These are phyloP conservation scores for Scheffersomyces illinoinensis DNA, from an alignment of 1,139 yeast species.

Conservation along the genomic window DNA sequence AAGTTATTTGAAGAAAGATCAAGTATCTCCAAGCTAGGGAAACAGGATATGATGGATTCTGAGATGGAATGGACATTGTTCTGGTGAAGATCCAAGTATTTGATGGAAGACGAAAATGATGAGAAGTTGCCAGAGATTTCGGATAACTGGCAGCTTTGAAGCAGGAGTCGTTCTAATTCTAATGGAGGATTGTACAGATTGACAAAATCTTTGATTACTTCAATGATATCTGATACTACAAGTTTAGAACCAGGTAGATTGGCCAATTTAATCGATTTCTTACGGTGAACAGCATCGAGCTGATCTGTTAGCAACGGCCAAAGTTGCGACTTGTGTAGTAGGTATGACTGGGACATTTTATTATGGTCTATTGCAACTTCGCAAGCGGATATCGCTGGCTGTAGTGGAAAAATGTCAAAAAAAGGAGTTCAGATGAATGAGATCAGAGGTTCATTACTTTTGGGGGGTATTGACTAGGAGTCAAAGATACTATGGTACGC, in stretches of 20 bases:
- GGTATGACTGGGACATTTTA: slow-evolving; percentile 1
- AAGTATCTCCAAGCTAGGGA: slow-evolving; percentile 57
- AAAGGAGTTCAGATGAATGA: neutral
- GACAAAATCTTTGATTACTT: slow-evolving; percentile 15
- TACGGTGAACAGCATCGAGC: slow-evolving; percentile 14
- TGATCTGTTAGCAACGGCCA: slow-evolving; percentile 16
- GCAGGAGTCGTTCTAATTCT: slow-evolving; percentile 52
- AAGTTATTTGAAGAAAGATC: slow-evolving; percentile 66
- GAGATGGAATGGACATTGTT: slow-evolving; percentile 61
- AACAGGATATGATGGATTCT: slow-evolving; percentile 33
- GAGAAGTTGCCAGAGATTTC: slow-evolving; percentile 51
- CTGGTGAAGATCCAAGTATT: slow-evolving; percentile 67
- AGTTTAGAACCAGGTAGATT: slow-evolving; percentile 5
- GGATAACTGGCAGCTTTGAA: slow-evolving; percentile 52
- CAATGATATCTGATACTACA: slow-evolving; percentile 14
- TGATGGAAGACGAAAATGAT: slow-evolving; percentile 43
- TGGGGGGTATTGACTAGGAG: neutral
- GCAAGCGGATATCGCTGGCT: neutral
- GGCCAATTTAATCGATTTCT: slow-evolving; percentile 15
- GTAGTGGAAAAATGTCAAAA: neutral
- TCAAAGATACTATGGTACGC: neutral
- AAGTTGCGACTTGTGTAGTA: slow-evolving; percentile 5
- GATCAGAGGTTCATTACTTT: neutral
- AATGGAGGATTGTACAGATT: slow-evolving; percentile 25
- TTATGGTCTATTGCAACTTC: neutral